Evolutionary conservation across 2,329 filamentous ascomycete genomes (phyloP).

Genomic region (Venturia aucupariae): DNA sequence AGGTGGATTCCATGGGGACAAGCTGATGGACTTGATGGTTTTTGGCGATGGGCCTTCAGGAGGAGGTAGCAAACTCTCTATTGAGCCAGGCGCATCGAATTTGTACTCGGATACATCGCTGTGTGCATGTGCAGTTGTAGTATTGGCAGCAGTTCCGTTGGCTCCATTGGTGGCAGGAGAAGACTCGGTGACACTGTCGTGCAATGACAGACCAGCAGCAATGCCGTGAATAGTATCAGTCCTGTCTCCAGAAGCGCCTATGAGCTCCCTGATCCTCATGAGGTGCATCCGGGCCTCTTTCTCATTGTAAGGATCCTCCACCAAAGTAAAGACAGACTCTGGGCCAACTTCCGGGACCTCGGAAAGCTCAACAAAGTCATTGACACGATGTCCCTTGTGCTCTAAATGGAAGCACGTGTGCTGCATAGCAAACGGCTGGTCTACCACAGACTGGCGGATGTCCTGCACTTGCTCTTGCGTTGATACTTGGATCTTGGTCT

Average conservation of each 20-base stretch:
- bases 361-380: conserved; percentile 87
- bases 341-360: conserved; percentile 73
- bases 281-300: conserved; percentile 96
- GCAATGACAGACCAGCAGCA: conserved; percentile 73
- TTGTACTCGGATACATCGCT: conserved; percentile 65
- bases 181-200: conserved; percentile 59
- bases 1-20: conserved; percentile 95
- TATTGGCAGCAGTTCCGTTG: conserved; percentile 28
- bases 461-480: conserved; percentile 95
- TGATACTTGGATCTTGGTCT: conserved; percentile 80
- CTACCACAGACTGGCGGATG: conserved; percentile 91
- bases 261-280: conserved; percentile 80
- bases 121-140: conserved; percentile 33
- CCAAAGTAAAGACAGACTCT: conserved; percentile 68
- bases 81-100: conserved; percentile 58
- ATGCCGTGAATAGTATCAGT: conserved; percentile 82
- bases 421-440: conserved; percentile 84
- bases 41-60: conserved; percentile 63
- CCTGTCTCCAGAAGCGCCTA: conserved; percentile 82
- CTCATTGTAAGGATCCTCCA: conserved; percentile 95
- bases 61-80: conserved; percentile 62
- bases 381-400: conserved; percentile 78
- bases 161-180: conserved; percentile 25
- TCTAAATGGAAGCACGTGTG: conserved; percentile 99
- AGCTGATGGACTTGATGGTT: conserved; percentile 78